phyloP scores from a whole-genome alignment of 805 yeast species.

The Schizosaccharomyces lindneri region DNA sequence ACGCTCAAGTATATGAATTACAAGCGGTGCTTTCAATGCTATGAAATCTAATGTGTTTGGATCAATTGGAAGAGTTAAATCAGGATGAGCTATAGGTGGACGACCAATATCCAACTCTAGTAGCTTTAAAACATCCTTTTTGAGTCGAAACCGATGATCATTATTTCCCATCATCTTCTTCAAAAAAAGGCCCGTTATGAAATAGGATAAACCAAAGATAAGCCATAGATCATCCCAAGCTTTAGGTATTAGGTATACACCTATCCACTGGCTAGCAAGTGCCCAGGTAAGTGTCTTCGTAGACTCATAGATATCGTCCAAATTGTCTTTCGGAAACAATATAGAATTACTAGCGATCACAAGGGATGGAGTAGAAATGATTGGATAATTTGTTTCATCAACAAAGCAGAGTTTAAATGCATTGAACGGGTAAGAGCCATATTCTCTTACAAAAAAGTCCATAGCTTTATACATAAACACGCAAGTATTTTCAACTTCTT shows the following conservation, averaged over 20 bases:
- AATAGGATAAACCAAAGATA: slow-evolving; percentile 59
- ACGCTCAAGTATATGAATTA: slow-evolving; percentile 58
- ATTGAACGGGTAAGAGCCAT: slow-evolving; percentile 79
- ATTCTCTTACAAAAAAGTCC: slow-evolving; percentile 64
- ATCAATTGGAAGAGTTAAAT: slow-evolving; percentile 28
- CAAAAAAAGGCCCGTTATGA: slow-evolving; percentile 53
- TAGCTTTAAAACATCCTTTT: slow-evolving; percentile 35
- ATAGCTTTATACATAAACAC: slow-evolving; percentile 53
- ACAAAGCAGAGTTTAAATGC: slow-evolving; percentile 60
- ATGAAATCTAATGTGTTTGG: slow-evolving; percentile 43
- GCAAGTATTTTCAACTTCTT: slow-evolving; percentile 43
- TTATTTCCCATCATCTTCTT: slow-evolving; percentile 57
- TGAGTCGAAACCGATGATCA: slow-evolving; percentile 50
- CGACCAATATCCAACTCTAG: slow-evolving; percentile 53
- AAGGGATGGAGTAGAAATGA: slow-evolving; percentile 50
- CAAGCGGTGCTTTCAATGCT: slow-evolving; percentile 60
- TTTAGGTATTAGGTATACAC: slow-evolving; percentile 67
- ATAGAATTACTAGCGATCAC: slow-evolving; percentile 34
- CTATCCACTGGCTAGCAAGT: slow-evolving; percentile 77
- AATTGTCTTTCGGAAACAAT: slow-evolving; percentile 43
- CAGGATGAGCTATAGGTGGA: slow-evolving; percentile 34
- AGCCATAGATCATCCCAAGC: slow-evolving; percentile 70
- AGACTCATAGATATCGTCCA: slow-evolving; percentile 52
- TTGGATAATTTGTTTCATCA: slow-evolving; percentile 24
- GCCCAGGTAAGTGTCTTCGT: slow-evolving; percentile 47